Base-by-base conservation (phyloP, 2,329 filamentous ascomycete genomes). In the Neopestalotiopsis clavispora region DNA sequence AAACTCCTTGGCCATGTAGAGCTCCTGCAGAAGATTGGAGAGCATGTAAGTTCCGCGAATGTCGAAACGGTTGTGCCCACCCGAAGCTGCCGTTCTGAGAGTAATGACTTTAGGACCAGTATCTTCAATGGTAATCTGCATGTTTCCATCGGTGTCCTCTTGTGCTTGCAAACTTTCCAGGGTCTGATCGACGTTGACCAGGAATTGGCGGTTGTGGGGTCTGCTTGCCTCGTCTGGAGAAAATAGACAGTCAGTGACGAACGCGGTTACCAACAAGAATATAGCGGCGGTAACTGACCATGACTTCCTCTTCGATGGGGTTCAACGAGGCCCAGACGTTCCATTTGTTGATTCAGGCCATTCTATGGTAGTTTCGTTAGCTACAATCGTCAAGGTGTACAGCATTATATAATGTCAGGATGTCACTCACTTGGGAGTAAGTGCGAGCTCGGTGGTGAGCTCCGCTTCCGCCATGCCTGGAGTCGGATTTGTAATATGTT, bases 91-190 rank as follows among this genome's bases (percentile, higher is more conserved):
- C 3, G 95, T 98, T 72, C 94, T 92, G 49, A 98, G 84, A 49
- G 92, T 91, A 67, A 98, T 87, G 60, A 94, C 93, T 87, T 98
- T 99, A 64, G 96, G 95, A 0, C 96, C 96, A 72, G 89, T 88
- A 82, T 99, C 96, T 78, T 98, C 96, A 75, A 98, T 97, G 38
- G 96, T 99, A 79, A 99, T 99, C 80, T 98, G 95, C 86, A 94
- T 93, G 80, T 99, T 98, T 68, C 89, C 86, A 81, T 99, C 95
- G 38, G 95, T 97, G 77, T 99, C 96, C 80, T 99, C 96, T 73
- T 95, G 92, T 49, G 90, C 89, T 71, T 94, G 86, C 59, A 99
- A 86, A 69, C 89, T 91, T 77, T 94, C 87, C 68, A 97, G 86
- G 0, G 95, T 98, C 28, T 89, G 85, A 63, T 97, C 92, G 75